Percentiles rank a stretch among this genome's conserved stretches.
phyloP scores from a whole-genome alignment of 2,329 filamentous ascomycete species.

The Meredithiella fracta region DNA sequence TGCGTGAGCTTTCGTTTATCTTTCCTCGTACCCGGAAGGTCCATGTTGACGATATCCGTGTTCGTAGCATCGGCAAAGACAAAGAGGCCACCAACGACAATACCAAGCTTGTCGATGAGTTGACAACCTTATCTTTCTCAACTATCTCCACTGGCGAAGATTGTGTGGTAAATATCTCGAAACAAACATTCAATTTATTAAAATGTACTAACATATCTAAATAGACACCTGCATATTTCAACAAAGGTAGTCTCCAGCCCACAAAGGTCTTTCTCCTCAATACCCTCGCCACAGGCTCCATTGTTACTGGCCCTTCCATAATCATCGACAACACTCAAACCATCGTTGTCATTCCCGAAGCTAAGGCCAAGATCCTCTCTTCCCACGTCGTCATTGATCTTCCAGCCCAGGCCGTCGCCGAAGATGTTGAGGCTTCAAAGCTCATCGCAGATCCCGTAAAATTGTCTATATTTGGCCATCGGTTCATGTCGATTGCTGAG shows the following conservation, averaged over 20 bases:
- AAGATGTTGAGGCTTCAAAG: too few species aligned
- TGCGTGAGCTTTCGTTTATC: constrained; percentile 86
- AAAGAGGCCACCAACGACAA: too few species aligned
- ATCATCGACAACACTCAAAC: constrained; percentile 81
- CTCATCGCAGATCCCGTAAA: constrained; percentile 45
- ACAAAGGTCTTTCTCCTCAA: constrained; percentile 70
- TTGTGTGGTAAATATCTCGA: too few species aligned
- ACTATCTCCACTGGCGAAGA: too few species aligned
- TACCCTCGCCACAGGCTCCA: constrained; percentile 53
- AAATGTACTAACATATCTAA: too few species aligned
- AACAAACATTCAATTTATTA: too few species aligned
- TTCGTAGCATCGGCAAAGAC: constrained; percentile 57
- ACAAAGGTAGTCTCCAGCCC: constrained; percentile 40
- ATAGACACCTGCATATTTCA: constrained; percentile 83
- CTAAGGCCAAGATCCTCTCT: too few species aligned
- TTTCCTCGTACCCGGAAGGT: constrained; percentile 70
- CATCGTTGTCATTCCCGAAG: constrained; percentile 73
- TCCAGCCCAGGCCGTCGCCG: constrained; percentile 59
- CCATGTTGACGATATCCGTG: constrained; percentile 77
- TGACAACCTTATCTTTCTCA: too few species aligned
- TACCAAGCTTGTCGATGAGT: too few species aligned
- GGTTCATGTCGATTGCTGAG: constrained; percentile 76
- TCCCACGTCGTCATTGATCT: constrained; percentile 61
- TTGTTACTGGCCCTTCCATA: constrained; percentile 65
- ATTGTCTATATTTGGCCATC: constrained; percentile 63